Evolutionary conservation across 257 asterid species (phyloP).

Genomic region (Nicotiana otophora): DNA sequence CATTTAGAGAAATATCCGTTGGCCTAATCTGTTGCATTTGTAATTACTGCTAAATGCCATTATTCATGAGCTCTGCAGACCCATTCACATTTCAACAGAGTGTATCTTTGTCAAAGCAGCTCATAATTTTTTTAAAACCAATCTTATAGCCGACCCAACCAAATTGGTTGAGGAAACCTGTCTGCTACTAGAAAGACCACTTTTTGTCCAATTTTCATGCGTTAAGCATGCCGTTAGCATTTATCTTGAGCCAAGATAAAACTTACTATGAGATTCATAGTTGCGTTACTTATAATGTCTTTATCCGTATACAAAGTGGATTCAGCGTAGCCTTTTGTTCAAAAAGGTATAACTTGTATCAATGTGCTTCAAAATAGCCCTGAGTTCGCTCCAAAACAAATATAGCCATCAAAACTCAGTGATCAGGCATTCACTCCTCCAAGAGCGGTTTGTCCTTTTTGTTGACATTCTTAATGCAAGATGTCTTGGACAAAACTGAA

Average conservation of each 20-base stretch:
- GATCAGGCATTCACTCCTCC: not conserved
- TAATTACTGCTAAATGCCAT: not conserved
- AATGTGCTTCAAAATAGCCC: not conserved
- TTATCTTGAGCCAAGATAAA: not conserved
- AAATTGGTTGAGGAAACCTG: not conserved
- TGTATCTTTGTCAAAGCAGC: not conserved
- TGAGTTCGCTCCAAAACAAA: not conserved
- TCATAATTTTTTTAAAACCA: not conserved
- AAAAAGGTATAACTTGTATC: not conserved
- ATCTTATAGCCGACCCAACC: not conserved
- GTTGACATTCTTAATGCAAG: not conserved
- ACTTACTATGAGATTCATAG: not conserved
- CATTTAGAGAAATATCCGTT: not conserved
- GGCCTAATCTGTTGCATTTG: not conserved
- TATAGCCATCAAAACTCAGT: not conserved
- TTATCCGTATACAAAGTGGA: not conserved
- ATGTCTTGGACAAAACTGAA: conserved; percentile 1
- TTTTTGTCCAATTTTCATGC: not conserved
- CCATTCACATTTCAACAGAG: not conserved
- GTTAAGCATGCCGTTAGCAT: not conserved
- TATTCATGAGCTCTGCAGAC: not conserved
- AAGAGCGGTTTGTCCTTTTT: not conserved
- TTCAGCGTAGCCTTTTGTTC: not conserved
- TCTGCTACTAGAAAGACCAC: not conserved
- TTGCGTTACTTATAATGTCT: not conserved